A percentile compares a stretch with the other conserved stretches of the same genome.
Conservation (phyloP, 768 basidiomycete genomes). For the Mycena amicta region DNA sequence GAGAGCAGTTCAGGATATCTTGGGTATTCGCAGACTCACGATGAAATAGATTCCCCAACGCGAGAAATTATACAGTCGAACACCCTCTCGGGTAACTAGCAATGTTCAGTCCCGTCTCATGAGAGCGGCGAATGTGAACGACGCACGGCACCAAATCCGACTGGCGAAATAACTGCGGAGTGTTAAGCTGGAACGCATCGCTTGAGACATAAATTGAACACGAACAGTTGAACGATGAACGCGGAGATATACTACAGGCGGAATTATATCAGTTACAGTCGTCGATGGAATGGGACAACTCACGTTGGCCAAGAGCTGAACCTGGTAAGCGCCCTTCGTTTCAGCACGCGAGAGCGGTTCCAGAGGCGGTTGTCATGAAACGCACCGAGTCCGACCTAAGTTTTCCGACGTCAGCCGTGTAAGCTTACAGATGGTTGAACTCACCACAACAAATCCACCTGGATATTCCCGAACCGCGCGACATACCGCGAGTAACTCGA, state of each 20-base stretch:
- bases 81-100: slow-evolving; percentile 4
- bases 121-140: neutral
- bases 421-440: neutral
- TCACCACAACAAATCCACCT: slow-evolving; percentile 12
- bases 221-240: slow-evolving; percentile 16
- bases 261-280: neutral
- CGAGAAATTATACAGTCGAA: neutral
- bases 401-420: neutral
- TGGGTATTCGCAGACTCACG: neutral
- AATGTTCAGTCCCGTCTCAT: neutral
- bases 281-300: neutral
- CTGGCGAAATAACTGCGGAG: slow-evolving; percentile 13
- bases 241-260: slow-evolving; percentile 12
- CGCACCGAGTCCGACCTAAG: slow-evolving; percentile 7
- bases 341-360: neutral
- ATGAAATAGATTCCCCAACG: slow-evolving; percentile 2
- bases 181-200: neutral
- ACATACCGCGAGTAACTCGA: slow-evolving; percentile 11
- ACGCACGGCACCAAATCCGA: slow-evolving; percentile 9
- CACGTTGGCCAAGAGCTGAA: slow-evolving; percentile 19
- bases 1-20: no score
- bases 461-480: neutral
- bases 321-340: neutral
- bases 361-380: no score
- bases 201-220: neutral